Base-by-base conservation (phyloP, 176 grass and related monocot species). In the Melocanna baccifera region DNA sequence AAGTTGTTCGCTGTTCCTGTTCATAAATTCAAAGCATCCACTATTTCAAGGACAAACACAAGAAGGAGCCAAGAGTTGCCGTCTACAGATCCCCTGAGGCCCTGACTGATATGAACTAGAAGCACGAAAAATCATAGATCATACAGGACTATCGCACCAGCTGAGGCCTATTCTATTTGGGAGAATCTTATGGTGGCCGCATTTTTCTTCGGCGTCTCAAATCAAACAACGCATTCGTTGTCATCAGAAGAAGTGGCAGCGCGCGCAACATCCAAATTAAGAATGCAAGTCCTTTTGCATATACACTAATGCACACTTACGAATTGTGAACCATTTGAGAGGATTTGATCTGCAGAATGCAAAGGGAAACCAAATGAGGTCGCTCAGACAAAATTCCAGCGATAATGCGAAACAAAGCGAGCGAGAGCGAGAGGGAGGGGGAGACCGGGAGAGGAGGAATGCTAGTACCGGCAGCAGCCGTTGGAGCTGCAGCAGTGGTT, bases 401-500 rank as follows among this genome's bases (percentile, higher is more conserved):
- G 30, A 52, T 20, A 46, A 67, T 34, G 32, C 19, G 58, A 77
- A 65, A 34, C 22, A 12, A 46, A 25, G 45, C 53, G 7, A 57
- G 55, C 20, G n/a, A 47, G 52, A n/a, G n/a, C n/a, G n/a, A n/a
- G n/a, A n/a, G n/a, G n/a, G n/a, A n/a, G n/a, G n/a, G n/a, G n/a
- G n/a, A n/a, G n/a, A n/a, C n/a, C n/a, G n/a, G n/a, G n/a, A 36
- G 39, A 39, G 18, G 82, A 53, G 62, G 68, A 32, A 16, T 10
- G 64, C 39, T 67, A 34, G 32, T 56, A 83, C 89, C 96, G 55
- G 96, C 96, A 99, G 82, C 96, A 96, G 59, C 88, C 96, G 83
- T 99, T 99, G 85, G 86, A 81, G 74, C 81, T 82, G 90, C 96
- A 99, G 81, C 93, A 96, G 47, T 89, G 83, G 89, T 68, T 91